phyloP scores from a whole-genome alignment of 2,329 filamentous ascomycete species.

The Westerdykella aurantiaca region DNA sequence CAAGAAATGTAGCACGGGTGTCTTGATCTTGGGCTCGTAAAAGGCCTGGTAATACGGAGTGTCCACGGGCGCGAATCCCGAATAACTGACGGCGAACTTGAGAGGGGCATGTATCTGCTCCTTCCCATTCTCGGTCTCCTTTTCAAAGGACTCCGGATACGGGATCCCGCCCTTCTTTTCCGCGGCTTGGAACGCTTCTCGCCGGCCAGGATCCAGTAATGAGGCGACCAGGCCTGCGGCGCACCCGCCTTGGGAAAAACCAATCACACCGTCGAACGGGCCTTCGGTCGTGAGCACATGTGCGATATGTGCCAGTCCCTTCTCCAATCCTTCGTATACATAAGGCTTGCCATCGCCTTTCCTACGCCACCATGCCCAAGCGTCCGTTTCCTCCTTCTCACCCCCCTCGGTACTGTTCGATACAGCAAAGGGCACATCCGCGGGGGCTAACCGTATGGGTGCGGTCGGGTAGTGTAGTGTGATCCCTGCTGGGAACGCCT shows the following conservation, averaged over 20 bases:
- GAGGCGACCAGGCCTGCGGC: constrained; percentile 66
- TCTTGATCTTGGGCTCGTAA: constrained; percentile 69
- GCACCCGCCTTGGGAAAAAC: constrained; percentile 42
- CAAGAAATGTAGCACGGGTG: constrained; percentile 74
- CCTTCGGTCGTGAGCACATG: constrained; percentile 22
- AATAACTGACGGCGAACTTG: constrained; percentile 71
- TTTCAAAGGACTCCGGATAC: constrained; percentile 49
- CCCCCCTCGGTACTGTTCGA: constrained; percentile 29
- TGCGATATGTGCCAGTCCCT: constrained; percentile 61
- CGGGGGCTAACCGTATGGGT: constrained; percentile 38
- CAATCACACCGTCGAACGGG: constrained; percentile 34
- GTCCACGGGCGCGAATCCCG: constrained; percentile 64
- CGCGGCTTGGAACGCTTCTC: constrained; percentile 45
- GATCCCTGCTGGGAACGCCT: constrained; percentile 58
- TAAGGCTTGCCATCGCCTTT: constrained; percentile 54
- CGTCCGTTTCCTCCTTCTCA: constrained; percentile 54
- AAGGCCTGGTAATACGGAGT: constrained; percentile 59
- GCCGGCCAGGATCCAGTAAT: constrained; percentile 56
- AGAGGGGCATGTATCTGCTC: constrained; percentile 48
- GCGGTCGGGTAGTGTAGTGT: constrained; percentile 45
- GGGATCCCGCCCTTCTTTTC: constrained; percentile 41
- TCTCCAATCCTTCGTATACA: constrained; percentile 62
- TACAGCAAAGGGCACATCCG: constrained; percentile 51
- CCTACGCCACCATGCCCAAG: constrained; percentile 78
- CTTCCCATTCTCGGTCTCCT: constrained; percentile 22